Conservation (phyloP, 2,329 filamentous ascomycete species). For the Aspergillus carbonarius region DNA sequence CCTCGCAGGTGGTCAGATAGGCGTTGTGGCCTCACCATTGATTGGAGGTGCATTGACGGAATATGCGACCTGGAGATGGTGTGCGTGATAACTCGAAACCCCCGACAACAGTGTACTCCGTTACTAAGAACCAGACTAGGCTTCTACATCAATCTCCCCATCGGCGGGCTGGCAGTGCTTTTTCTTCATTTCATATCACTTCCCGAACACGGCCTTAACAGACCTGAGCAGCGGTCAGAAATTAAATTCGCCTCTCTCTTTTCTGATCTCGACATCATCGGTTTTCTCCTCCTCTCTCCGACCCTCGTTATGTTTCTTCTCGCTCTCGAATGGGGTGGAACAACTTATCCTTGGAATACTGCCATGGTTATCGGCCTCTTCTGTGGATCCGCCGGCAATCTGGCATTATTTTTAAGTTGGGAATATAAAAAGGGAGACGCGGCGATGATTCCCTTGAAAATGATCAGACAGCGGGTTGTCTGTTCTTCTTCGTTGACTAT, state of each 20-base stretch:
- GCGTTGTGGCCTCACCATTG: conserved; percentile 49
- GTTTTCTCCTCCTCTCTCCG: background rate
- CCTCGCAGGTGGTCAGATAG: conserved; percentile 29
- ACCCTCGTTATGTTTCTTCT: conserved; percentile 14
- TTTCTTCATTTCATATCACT: too few relatives aligned
- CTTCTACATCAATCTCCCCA: too few relatives aligned
- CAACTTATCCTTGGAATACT: background rate
- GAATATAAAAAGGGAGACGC: conserved; percentile 42
- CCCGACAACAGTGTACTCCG: background rate
- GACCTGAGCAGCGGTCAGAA: background rate
- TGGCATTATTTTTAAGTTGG: conserved; percentile 1
- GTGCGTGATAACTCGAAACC: background rate
- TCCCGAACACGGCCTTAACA: background rate
- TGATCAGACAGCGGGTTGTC: conserved; percentile 28
- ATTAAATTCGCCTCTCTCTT: background rate
- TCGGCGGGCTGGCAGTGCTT: too few relatives aligned
- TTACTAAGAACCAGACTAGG: too few relatives aligned
- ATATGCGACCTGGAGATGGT: conserved; percentile 49
- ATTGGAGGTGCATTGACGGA: conserved; percentile 49
- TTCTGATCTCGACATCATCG: background rate
- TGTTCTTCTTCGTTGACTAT: conserved; percentile 31
- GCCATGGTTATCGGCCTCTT: background rate
- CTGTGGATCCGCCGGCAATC: background rate
- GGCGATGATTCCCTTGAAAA: conserved; percentile 40
- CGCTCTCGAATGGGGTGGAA: background rate